Percentiles rank a stretch among this genome's conserved stretches.
phyloP scores from a whole-genome alignment of 2,329 filamentous ascomycete genomes.

The Aspergillus tanneri region DNA sequence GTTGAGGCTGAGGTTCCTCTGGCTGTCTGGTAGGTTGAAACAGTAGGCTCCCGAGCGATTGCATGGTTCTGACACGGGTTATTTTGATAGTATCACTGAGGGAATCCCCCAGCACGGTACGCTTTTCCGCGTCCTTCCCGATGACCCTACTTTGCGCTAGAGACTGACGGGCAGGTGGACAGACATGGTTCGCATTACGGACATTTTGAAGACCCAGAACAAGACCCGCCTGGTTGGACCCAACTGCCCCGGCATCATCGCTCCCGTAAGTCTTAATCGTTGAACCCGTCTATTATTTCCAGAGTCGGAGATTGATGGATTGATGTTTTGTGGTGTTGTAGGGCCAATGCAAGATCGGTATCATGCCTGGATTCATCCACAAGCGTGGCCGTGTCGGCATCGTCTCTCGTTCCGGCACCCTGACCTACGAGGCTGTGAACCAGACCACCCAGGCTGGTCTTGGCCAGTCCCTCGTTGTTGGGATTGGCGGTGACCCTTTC shows the following conservation, averaged over 20 bases:
- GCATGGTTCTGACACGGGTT: slow-evolving; percentile 11
- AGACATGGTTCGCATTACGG: slow-evolving; percentile 99
- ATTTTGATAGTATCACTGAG: slow-evolving; percentile 72
- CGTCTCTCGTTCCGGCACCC: slow-evolving; percentile 94
- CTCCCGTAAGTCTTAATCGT: slow-evolving; percentile 52
- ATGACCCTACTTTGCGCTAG: neutral
- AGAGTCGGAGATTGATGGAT: slow-evolving; percentile 8
- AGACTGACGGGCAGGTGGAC: slow-evolving; percentile 19
- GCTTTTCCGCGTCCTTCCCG: slow-evolving; percentile 25
- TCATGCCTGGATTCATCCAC: slow-evolving; percentile 99
- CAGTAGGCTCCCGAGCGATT: slow-evolving; percentile 5
- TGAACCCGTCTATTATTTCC: neutral
- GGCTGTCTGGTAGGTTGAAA: slow-evolving; percentile 69
- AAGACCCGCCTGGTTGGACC: slow-evolving; percentile 96
- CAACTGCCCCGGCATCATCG: slow-evolving; percentile 98
- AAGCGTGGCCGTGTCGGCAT: slow-evolving; percentile 98
- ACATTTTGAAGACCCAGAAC: slow-evolving; percentile 94
- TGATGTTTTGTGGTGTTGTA: slow-evolving; percentile 36
- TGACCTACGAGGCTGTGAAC: slow-evolving; percentile 99
- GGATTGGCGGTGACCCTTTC: slow-evolving; percentile 98
- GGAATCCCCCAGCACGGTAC: slow-evolving; percentile 94
- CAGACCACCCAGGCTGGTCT: slow-evolving; percentile 97
- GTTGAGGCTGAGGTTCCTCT: slow-evolving; percentile 89
- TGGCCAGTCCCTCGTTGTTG: slow-evolving; percentile 95
- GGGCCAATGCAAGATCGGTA: slow-evolving; percentile 99